Base-by-base conservation (phyloP, 768 basidiomycete genomes). In the Tulasnella sp. region DNA sequence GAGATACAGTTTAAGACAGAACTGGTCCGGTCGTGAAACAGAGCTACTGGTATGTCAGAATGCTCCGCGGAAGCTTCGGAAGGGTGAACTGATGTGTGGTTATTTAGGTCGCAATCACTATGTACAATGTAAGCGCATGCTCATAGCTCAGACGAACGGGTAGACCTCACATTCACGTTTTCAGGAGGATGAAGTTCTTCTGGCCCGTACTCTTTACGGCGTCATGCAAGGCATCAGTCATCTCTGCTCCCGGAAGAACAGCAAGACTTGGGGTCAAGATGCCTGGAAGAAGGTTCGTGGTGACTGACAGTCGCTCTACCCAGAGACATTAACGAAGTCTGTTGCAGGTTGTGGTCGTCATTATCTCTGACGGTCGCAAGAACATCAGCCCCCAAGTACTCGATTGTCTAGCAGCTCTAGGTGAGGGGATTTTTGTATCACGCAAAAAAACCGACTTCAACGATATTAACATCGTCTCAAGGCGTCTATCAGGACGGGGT, bases 1-100 rank as follows among this genome's bases (percentile, higher is more conserved):
- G 49, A 85, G 88, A 10, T 94, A 89, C 70, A 87, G 84, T 61
- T 76, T 97, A 29, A 78, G 93, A 52, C 94, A 96, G 69, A 86
- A 86, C 67, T 80, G 88, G 67, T 80, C 73, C 62, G 82, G 83
- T 29, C 78, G 92, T 55, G 79, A 84, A 58, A 96, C 92, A 11
- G 94, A 97, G 68, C 70, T 97, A 56, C 88, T 95, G 73, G 52
- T 53, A 5, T 19, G 52, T 51, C 23, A 2, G n/a, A 30, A 13
- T 7, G 21, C 24, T 30, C 7, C 1, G 34, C 24, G n/a, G 13
- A 1, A 2, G 26, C 21, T 53, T 21, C 3, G 29, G 32, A 2
- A 30, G 51, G 13, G 15, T 24, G 51, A 48, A 53, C 32, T 34
- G 38, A 38, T 17, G 21, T n/a, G 19, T 24, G 17, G 24, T 15